Percentiles rank a stretch among this genome's conserved stretches.
Conservation (phyloP, 371 early-diverging fungal genomes). For the Mortierella sp. region DNA sequence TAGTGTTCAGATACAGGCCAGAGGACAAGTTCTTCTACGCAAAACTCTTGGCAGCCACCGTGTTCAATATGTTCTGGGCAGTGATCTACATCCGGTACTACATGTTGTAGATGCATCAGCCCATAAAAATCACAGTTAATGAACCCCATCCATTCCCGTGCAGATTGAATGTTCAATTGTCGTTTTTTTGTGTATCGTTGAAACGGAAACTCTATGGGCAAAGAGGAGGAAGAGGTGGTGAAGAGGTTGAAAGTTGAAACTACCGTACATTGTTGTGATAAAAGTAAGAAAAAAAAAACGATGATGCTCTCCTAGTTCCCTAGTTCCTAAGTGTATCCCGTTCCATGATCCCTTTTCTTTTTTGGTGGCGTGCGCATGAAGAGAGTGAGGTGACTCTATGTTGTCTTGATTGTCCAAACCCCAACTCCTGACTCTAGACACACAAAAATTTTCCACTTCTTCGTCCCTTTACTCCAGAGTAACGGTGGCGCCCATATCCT, state of each 20-base stretch:
- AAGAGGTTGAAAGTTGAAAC: neutral
- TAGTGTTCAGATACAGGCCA: constrained; percentile 26
- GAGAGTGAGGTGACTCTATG: neutral
- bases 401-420: neutral
- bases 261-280: constrained; percentile 1
- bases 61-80: constrained; percentile 35
- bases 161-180: neutral
- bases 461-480: constrained; percentile 87
- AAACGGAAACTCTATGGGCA: neutral
- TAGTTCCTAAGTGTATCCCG: neutral
- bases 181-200: neutral
- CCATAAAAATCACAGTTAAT: neutral
- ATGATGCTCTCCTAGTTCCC: neutral
- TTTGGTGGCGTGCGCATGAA: no score
- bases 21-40: constrained; percentile 17
- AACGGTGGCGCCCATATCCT: constrained; percentile 94
- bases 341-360: neutral
- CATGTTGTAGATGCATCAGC: neutral
- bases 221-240: neutral
- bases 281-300: neutral
- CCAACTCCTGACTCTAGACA: neutral
- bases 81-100: constrained; percentile 24
- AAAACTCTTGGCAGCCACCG: constrained; percentile 9
- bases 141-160: neutral
- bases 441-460: no score